A percentile compares a stretch with the other conserved stretches of the same genome.
Evolutionary conservation across 2,329 filamentous ascomycete genomes (phyloP).

Genomic region (Cladobotryum mycophilum): DNA sequence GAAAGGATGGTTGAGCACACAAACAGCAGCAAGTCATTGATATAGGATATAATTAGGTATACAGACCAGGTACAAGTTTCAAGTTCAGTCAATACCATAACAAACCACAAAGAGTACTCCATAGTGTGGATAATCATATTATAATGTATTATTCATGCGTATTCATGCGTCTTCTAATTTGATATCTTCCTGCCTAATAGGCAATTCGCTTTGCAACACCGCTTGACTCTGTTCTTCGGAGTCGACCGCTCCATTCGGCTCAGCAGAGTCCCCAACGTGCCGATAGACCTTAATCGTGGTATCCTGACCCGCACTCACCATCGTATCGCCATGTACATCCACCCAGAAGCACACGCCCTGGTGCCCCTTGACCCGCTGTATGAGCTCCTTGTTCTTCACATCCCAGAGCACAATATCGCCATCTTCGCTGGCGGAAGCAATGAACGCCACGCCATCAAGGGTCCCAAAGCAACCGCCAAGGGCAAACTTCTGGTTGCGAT

Average conservation of each 20-base stretch:
- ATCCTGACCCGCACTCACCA: conserved; percentile 54
- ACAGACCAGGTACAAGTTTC: no score
- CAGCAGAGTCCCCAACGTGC: conserved; percentile 18
- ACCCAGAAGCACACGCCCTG: conserved; percentile 60
- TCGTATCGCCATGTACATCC: conserved; percentile 49
- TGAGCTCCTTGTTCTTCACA: conserved; percentile 72
- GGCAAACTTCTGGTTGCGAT: conserved; percentile 76
- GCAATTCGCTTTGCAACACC: conserved; percentile 50
- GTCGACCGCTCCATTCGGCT: conserved; percentile 15
- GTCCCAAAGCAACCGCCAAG: conserved; percentile 79
- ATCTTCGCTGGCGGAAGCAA: conserved; percentile 82
- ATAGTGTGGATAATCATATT: no score
- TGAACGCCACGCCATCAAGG: conserved; percentile 47
- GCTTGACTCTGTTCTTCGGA: conserved; percentile 40
- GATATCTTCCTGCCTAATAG: conserved; percentile 33
- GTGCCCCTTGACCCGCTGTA: conserved; percentile 58
- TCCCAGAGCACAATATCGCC: conserved; percentile 86
- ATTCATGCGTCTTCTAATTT: conserved; percentile 25
- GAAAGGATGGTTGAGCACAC: no score
- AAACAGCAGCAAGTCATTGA: no score
- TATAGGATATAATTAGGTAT: no score
- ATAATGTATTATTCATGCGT: no score
- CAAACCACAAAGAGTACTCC: neutral
- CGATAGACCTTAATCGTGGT: conserved; percentile 45
- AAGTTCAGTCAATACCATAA: no score